Percentiles rank a stretch among this genome's conserved stretches.
These are phyloP conservation scores for Aspergillus novofumigatus DNA, from an alignment of 2,329 filamentous ascomycete species.

Conservation along the genomic window DNA sequence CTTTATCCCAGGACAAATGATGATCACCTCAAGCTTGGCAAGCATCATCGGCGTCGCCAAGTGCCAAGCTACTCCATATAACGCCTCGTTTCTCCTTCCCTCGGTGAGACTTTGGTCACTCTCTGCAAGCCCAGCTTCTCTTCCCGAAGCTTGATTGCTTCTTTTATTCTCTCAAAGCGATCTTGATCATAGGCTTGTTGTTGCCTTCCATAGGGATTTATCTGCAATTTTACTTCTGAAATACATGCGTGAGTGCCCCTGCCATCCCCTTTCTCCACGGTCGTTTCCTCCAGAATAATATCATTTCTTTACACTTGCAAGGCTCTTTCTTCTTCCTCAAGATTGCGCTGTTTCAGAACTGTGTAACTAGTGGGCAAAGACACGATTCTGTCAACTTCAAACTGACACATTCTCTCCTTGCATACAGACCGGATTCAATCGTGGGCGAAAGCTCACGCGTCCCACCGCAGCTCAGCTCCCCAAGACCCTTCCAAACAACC, in stretches of 20 bases:
- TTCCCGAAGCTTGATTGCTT: conserved; percentile 15
- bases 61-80: conserved; percentile 12
- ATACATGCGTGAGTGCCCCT: conserved; percentile 33
- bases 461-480: conserved; percentile 14
- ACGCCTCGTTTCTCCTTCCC: conserved; percentile 2
- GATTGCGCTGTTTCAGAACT: background rate
- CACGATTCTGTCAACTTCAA: background rate
- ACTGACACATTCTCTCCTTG: conserved; percentile 1
- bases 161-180: conserved; percentile 2
- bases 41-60: conserved; percentile 6
- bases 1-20: background rate
- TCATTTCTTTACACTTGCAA: background rate
- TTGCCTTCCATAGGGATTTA: background rate
- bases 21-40: conserved; percentile 14
- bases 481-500: background rate
- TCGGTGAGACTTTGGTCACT: background rate
- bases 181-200: background rate
- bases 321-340: background rate
- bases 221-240: conserved; percentile 17
- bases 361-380: background rate
- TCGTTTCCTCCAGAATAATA: background rate
- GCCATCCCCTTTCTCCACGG: background rate
- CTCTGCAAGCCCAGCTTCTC: background rate
- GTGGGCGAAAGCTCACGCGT: conserved; percentile 41
- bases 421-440: conserved; percentile 34